Evolutionary conservation across 306 rosid genomes (phyloP), one percentile per base, ranked within the genome.

Genomic region (Neltuma alba): DNA sequence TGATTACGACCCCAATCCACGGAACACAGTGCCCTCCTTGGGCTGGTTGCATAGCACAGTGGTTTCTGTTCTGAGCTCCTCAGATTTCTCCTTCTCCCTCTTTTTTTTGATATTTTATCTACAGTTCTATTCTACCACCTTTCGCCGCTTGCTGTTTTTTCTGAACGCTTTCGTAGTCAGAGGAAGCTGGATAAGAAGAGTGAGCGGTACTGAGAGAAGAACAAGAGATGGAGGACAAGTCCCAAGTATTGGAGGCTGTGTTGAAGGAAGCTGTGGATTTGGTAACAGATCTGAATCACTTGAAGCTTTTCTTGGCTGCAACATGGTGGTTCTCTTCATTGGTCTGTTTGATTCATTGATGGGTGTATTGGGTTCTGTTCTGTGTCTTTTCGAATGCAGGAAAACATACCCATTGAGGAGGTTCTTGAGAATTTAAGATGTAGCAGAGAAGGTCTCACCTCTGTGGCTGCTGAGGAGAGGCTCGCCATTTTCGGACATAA

Each of bases 351-450:
- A 85, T 73, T 42, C 74, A 16, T 77, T 47, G 33, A 60, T 72
- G 77, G 70, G 36, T 74, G 9, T 75, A 20, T 18, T 27, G 75
- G 13, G 73, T 63, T 47, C 2, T 72, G 6, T 25, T 44, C 9
- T 57, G 37, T 88, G 7, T 78, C 28, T 84, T 21, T 66, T 9
- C 0, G 85, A 80, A 80, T 89, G 91, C 84, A 95, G 99, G 99
- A 95, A 75, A 95, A 95, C 70, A 91, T 92, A 80, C 99, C 99
- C 87, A 91, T 95, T 50, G 98, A 91, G 83, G 99, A 95, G 81
- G 99, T 95, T 63, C 85, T 95, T 36, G 99, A 95, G 87, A 92
- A 93, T 89, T 90, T 95, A 85, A 91, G 99, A 90, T 95, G 99
- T 89, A 86, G 97, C 84, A 90, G 72, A 87, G 99, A 92, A 72